These are phyloP conservation scores for Arthrobotrys entomopaga DNA, from an alignment of 2,329 filamentous ascomycete genomes.

Conservation along the genomic window DNA sequence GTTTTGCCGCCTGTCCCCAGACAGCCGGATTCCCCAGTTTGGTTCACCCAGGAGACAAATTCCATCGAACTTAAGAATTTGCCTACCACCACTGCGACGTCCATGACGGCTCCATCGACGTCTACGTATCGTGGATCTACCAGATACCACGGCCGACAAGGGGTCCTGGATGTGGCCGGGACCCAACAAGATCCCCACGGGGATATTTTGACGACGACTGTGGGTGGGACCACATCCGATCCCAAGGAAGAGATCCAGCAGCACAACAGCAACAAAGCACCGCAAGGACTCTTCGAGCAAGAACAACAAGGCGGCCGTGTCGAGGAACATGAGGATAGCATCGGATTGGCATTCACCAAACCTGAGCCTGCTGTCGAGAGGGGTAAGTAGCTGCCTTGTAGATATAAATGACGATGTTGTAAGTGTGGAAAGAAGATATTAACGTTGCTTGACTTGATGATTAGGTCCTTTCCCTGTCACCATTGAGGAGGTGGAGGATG, in stretches of 20 bases:
- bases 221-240: not conserved
- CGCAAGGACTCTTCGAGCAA: too few relatives aligned
- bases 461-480: not conserved
- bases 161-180: not conserved
- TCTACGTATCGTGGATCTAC: not conserved
- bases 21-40: constrained; percentile 26
- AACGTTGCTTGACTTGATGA: too few relatives aligned
- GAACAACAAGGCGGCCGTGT: too few relatives aligned
- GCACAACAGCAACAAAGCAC: too few relatives aligned
- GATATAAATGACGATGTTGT: not conserved
- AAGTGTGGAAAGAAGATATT: too few relatives aligned
- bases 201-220: constrained; percentile 28
- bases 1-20: not conserved
- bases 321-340: too few relatives aligned
- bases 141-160: not conserved
- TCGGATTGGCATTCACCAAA: too few relatives aligned
- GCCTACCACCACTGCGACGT: not conserved
- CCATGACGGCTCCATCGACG: not conserved
- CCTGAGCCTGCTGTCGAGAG: not conserved
- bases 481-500: not conserved
- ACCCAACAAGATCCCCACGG: constrained; percentile 12
- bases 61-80: constrained; percentile 26
- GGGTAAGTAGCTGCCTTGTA: not conserved
- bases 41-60: constrained; percentile 17
- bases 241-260: too few relatives aligned